Evolutionary conservation across 228 moss, liverwort and hornwort genomes (phyloP).

Genomic region (Sphagnum fallax): DNA sequence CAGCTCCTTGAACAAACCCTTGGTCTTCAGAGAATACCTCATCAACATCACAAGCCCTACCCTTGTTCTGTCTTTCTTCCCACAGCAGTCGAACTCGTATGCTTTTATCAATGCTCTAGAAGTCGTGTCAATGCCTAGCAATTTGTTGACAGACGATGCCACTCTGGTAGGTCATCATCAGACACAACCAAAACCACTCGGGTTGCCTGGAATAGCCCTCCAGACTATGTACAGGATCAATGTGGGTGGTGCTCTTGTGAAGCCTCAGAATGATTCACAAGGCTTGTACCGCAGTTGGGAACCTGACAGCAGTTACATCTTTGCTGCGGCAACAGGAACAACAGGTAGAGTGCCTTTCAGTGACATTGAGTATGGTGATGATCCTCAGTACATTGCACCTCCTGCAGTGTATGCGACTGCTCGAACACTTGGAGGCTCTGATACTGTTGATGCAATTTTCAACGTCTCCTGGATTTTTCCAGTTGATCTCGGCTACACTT

Average conservation of each 20-base stretch:
- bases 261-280: conserved; percentile 39
- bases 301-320: conserved; percentile 22
- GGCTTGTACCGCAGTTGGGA: conserved; percentile 53
- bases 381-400: conserved; percentile 43
- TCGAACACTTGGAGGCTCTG: conserved; percentile 32
- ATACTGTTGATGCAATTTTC: conserved; percentile 6
- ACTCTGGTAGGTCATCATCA: neutral
- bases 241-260: conserved; percentile 45
- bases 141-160: conserved; percentile 10
- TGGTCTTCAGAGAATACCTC: conserved; percentile 50
- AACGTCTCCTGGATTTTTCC: conserved; percentile 73
- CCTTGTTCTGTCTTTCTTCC: conserved; percentile 39
- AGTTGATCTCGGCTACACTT: conserved; percentile 55
- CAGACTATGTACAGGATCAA: conserved; percentile 77
- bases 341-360: neutral
- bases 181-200: neutral
- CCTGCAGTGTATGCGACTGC: conserved; percentile 50
- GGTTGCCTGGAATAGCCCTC: conserved; percentile 19
- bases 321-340: conserved; percentile 24
- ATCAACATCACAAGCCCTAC: conserved; percentile 15
- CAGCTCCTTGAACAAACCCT: conserved; percentile 11
- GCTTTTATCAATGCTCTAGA: conserved; percentile 69
- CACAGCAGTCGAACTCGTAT: conserved; percentile 18
- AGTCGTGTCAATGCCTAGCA: conserved; percentile 49
- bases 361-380: conserved; percentile 14